A percentile compares a stretch with the other conserved stretches of the same genome.
These are phyloP conservation scores for Lactifluus rugatus DNA, from an alignment of 768 basidiomycete genomes.

Conservation along the genomic window DNA sequence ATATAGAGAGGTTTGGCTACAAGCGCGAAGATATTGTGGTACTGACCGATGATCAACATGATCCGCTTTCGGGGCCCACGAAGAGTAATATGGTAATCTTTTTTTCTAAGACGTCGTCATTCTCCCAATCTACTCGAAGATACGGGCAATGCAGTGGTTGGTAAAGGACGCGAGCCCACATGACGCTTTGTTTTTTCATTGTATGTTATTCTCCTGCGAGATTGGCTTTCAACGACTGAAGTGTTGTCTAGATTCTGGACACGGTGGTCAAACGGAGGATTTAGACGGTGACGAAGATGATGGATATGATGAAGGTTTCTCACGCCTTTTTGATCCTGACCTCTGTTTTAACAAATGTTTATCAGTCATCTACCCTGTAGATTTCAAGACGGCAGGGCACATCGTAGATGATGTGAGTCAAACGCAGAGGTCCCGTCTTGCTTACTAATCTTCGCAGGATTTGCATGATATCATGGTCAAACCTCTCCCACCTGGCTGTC, in stretches of 20 bases:
- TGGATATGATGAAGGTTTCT: slow-evolving; percentile 66
- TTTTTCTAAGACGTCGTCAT: not conserved
- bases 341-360: not conserved
- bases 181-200: slow-evolving; percentile 47
- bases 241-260: slow-evolving; percentile 62
- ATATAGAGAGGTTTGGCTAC: slow-evolving; percentile 37
- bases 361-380: slow-evolving; percentile 82
- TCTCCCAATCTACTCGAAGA: slow-evolving; percentile 20
- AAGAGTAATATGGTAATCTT: slow-evolving; percentile 39
- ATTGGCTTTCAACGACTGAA: not conserved
- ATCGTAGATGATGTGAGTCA: slow-evolving; percentile 66
- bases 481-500: slow-evolving; percentile 54
- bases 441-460: slow-evolving; percentile 23
- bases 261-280: slow-evolving; percentile 88
- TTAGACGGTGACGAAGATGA: slow-evolving; percentile 67
- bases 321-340: not conserved
- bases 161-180: slow-evolving; percentile 43
- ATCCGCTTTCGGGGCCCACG: slow-evolving; percentile 40
- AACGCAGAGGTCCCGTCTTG: not conserved
- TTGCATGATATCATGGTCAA: slow-evolving; percentile 40
- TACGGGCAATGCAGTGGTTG: slow-evolving; percentile 51
- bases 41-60: slow-evolving; percentile 40
- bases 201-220: slow-evolving; percentile 21
- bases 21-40: slow-evolving; percentile 47
- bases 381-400: slow-evolving; percentile 64